phyloP scores from a whole-genome alignment of 139 green algal species.

The Closterium sp. region DNA sequence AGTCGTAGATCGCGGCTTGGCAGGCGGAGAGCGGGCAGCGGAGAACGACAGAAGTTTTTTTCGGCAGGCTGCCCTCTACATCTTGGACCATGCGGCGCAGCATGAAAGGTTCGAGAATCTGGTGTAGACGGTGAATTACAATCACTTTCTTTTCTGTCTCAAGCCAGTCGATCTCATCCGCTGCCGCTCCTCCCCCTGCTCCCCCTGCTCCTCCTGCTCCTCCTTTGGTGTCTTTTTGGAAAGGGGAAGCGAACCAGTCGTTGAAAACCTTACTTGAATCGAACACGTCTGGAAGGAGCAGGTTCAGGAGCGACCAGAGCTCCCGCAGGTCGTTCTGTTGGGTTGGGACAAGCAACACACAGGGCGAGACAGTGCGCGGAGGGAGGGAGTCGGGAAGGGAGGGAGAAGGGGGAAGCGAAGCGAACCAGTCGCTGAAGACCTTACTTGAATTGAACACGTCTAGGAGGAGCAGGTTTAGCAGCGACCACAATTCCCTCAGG shows the following conservation, averaged over 20 bases:
- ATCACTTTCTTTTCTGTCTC: slow-evolving; percentile 83
- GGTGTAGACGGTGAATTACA: slow-evolving; percentile 80
- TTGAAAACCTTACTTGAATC: not conserved
- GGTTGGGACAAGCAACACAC: too few relatives aligned
- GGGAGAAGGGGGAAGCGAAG: not conserved
- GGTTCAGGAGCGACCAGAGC: slow-evolving; percentile 82
- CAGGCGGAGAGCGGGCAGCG: slow-evolving; percentile 73
- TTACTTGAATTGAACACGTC: slow-evolving; percentile 54
- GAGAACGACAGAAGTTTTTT: slow-evolving; percentile 66
- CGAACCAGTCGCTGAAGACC: slow-evolving; percentile 17
- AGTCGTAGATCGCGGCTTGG: slow-evolving; percentile 84
- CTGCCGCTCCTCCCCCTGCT: slow-evolving; percentile 8
- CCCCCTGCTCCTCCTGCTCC: slow-evolving; percentile 8
- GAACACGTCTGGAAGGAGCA: slow-evolving; percentile 80
- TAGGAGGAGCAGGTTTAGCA: slow-evolving; percentile 87
- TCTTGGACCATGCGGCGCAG: slow-evolving; percentile 79
- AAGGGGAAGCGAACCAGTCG: slow-evolving; percentile 26
- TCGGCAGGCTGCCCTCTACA: slow-evolving; percentile 87
- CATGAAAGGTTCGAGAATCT: slow-evolving; percentile 98
- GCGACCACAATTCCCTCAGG: slow-evolving; percentile 74
- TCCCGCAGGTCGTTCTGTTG: slow-evolving; percentile 53
- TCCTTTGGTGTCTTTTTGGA: slow-evolving; percentile 21
- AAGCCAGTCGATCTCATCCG: slow-evolving; percentile 63
- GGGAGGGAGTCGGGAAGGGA: too few relatives aligned
- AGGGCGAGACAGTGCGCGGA: too few relatives aligned